Conservation (phyloP, 495 filamentous ascomycete species). For the Pseudoneurospora amorphoporcata region DNA sequence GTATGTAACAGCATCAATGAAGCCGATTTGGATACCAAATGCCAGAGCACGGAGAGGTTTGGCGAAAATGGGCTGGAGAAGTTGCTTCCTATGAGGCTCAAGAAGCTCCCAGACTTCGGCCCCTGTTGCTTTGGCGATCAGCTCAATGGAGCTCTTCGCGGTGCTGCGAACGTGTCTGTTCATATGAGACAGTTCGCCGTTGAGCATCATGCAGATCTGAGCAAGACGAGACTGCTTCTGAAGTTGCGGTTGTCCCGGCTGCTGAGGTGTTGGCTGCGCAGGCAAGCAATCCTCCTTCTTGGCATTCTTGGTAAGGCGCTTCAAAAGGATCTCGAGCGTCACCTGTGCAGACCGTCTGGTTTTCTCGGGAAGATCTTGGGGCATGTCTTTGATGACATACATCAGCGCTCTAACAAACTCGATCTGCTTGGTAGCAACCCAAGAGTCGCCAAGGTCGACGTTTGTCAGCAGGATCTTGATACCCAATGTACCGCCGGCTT, state of each 20-base stretch:
- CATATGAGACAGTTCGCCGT: slow-evolving; percentile 82
- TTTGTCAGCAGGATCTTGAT: slow-evolving; percentile 74
- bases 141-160: slow-evolving; percentile 68
- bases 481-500: slow-evolving; percentile 81
- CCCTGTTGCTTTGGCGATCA: slow-evolving; percentile 63
- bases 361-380: slow-evolving; percentile 76
- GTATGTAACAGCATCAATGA: slow-evolving; percentile 93
- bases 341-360: slow-evolving; percentile 72
- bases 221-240: slow-evolving; percentile 45
- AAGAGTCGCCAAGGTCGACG: slow-evolving; percentile 70
- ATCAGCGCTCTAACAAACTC: slow-evolving; percentile 80
- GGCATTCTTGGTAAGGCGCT: slow-evolving; percentile 59
- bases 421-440: slow-evolving; percentile 68
- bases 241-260: slow-evolving; percentile 24
- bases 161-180: slow-evolving; percentile 87
- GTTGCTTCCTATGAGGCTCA: slow-evolving; percentile 72
- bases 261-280: slow-evolving; percentile 25
- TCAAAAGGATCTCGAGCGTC: slow-evolving; percentile 67
- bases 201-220: slow-evolving; percentile 71
- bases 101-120: slow-evolving; percentile 78
- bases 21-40: slow-evolving; percentile 89
- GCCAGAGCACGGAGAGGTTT: slow-evolving; percentile 90
- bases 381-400: slow-evolving; percentile 97
- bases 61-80: slow-evolving; percentile 79
- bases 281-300: slow-evolving; percentile 67